Evolutionary conservation across 2,329 filamentous ascomycete genomes (phyloP), one percentile per base, ranked within the genome.

Genomic region (Cladosporium sp.): DNA sequence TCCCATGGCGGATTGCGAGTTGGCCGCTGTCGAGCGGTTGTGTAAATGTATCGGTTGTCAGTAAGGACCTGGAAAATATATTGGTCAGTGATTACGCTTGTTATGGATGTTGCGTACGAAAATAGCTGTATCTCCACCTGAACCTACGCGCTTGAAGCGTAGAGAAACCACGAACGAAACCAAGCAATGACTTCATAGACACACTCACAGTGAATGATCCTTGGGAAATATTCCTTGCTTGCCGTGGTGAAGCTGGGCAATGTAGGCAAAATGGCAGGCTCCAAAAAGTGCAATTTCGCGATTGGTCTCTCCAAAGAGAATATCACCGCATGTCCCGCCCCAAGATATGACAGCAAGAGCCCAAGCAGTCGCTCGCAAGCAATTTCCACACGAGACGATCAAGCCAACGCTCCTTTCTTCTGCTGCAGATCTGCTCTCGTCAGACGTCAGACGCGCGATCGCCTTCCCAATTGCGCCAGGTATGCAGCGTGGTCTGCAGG

Each of bases 1-100:
- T 73, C 93, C 93, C 93, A 97, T 97, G 39, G 24, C 36, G 15
- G 25, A n/a, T 25, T 15, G 4, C 17, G 22, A 15, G 12, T 44
- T 34, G 39, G 17, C 36, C 47, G 55, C 37, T 44, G 22, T 49
- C 24, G 35, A 42, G 47, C 36, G 55, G 22, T 49, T 24, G 35
- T 34, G 47, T 25, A 47, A 36, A n/a, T 19, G 36, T 8, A 28
- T 25, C 20, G 10, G 22, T 36, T 36, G 15, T 55, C 40, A 45
- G 52, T 45, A 55, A 37, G 52, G 52, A 47, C 52, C 52, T 55
- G 20, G 17, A 19, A 17, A n/a, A 10, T 22, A 20, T 20, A 19
- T 22, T 15, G 15, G 52, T 55, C 40, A 55, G 52, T 32, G 19
- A 47, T 37, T 55, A 39, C 39, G 22, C 15, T 10, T 48, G 24